A percentile compares a stretch with the other conserved stretches of the same genome.
Evolutionary conservation across 2,329 filamentous ascomycete genomes (phyloP).

Genomic region (Neurospora sp.): DNA sequence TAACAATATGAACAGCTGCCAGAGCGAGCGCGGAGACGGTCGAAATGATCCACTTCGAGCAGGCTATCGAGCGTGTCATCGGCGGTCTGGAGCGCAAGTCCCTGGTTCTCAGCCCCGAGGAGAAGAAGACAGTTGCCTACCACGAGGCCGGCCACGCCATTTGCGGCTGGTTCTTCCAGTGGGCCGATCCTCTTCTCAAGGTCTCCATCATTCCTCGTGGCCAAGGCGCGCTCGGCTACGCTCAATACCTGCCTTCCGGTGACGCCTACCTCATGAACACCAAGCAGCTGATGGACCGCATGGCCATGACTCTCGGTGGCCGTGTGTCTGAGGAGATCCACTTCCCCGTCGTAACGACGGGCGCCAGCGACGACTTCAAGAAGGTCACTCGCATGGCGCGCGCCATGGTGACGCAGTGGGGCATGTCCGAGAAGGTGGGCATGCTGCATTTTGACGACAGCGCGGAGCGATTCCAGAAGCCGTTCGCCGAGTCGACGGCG

Average conservation of each 20-base stretch:
- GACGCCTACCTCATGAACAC: conserved; percentile 95
- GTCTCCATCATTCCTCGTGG: conserved; percentile 97
- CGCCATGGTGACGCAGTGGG: conserved; percentile 98
- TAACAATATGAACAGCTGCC: conserved; percentile 55
- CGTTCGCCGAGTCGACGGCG: conserved; percentile 90
- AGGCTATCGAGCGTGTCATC: conserved; percentile 94
- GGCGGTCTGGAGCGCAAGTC: conserved; percentile 97
- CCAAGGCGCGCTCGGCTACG: conserved; percentile 87
- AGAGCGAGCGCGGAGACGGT: conserved; percentile 72
- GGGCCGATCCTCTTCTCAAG: conserved; percentile 94
- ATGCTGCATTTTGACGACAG: conserved; percentile 85
- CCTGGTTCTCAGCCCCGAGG: conserved; percentile 80
- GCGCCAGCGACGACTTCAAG: conserved; percentile 94
- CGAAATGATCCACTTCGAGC: conserved; percentile 85
- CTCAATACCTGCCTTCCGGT: conserved; percentile 85
- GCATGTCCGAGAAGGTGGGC: conserved; percentile 92
- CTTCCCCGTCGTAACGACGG: conserved; percentile 92
- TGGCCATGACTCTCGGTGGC: conserved; percentile 98
- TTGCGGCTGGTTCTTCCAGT: conserved; percentile 95
- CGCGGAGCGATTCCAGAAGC: conserved; percentile 78
- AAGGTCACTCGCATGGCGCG: conserved; percentile 96
- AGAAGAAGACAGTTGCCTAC: conserved; percentile 59
- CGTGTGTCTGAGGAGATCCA: conserved; percentile 93
- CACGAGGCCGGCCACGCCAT: conserved; percentile 91
- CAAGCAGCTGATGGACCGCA: conserved; percentile 94